These are phyloP conservation scores for Fagopyrum esculentum DNA, from an alignment of 148 eudicot genomes.

Conservation along the genomic window DNA sequence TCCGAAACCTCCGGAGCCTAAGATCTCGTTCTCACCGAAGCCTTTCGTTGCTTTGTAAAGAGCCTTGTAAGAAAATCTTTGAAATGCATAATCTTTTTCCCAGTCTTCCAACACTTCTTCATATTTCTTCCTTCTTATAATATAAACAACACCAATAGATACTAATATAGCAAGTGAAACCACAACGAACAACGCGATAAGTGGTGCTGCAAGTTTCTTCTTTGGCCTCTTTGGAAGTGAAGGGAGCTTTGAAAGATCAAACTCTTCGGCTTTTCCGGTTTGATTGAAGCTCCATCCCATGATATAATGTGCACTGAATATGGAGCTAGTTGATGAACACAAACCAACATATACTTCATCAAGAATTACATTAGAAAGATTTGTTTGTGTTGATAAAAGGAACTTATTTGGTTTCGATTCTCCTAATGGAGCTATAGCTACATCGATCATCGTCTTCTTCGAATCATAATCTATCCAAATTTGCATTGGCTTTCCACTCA, in stretches of 20 bases:
- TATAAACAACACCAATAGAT: background rate
- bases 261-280: slow-evolving; percentile 2
- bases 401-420: background rate
- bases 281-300: slow-evolving; percentile 20
- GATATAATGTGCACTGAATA: slow-evolving; percentile 11
- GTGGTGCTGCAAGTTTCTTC: background rate
- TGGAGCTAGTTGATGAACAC: slow-evolving; percentile 2
- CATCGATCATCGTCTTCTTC: background rate
- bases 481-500: slow-evolving; percentile 8
- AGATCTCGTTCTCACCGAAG: background rate
- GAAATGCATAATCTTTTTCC: slow-evolving; percentile 2
- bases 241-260: slow-evolving; percentile 11
- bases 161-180: background rate
- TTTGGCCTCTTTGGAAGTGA: background rate
- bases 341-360: slow-evolving; percentile 15
- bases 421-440: background rate
- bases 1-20: background rate
- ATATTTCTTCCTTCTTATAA: background rate
- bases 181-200: background rate
- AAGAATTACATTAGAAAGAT: slow-evolving; percentile 5
- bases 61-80: background rate
- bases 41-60: slow-evolving; percentile 11
- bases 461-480: slow-evolving; percentile 8
- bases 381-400: background rate
- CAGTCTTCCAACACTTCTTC: slow-evolving; percentile 1